Conservation (phyloP, 495 filamentous ascomycete genomes). For the Neohortaea acidophila region DNA sequence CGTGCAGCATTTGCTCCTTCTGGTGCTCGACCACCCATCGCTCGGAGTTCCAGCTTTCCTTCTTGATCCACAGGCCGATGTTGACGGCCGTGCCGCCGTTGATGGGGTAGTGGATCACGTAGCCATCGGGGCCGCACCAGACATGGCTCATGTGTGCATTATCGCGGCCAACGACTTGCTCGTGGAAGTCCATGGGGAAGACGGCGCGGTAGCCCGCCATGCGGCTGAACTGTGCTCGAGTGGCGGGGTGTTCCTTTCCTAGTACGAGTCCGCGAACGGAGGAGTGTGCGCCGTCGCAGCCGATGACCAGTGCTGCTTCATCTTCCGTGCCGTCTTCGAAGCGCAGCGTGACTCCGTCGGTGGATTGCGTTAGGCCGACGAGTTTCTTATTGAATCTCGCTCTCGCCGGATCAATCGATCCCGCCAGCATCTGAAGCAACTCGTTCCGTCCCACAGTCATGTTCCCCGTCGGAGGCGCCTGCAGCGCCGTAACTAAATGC, state of each 20-base stretch:
- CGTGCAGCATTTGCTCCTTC: conserved; percentile 3
- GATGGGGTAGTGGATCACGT: conserved; percentile 16
- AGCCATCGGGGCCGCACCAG: conserved; percentile 5
- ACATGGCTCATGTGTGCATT: conserved; percentile 4
- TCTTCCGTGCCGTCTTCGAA: conserved; percentile 27
- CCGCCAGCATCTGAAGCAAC: conserved; percentile 2
- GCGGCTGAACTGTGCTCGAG: conserved; percentile 32
- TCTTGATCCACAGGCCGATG: conserved; percentile 7
- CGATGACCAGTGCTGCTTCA: conserved; percentile 14
- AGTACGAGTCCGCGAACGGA: conserved; percentile 12
- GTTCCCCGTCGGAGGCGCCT: conserved; percentile 10
- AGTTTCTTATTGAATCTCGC: conserved; percentile 28
- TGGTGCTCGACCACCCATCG: conserved; percentile 8
- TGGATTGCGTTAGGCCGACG: conserved; percentile 33
- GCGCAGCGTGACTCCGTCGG: conserved; percentile 15
- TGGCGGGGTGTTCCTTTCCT: conserved; percentile 14
- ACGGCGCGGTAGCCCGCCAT: conserved; percentile 39
- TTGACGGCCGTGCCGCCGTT: conserved; percentile 10
- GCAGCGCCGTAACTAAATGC: conserved; percentile 2
- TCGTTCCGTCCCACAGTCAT: conserved; percentile 16
- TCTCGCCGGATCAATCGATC: background rate
- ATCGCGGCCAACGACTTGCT: conserved; percentile 10
- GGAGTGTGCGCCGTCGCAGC: conserved; percentile 19
- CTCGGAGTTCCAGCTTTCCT: conserved; percentile 4
- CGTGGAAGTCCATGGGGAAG: conserved; percentile 30